phyloP scores from a whole-genome alignment of 2,329 filamentous ascomycete genomes.

The Botrytis pseudocinerea region DNA sequence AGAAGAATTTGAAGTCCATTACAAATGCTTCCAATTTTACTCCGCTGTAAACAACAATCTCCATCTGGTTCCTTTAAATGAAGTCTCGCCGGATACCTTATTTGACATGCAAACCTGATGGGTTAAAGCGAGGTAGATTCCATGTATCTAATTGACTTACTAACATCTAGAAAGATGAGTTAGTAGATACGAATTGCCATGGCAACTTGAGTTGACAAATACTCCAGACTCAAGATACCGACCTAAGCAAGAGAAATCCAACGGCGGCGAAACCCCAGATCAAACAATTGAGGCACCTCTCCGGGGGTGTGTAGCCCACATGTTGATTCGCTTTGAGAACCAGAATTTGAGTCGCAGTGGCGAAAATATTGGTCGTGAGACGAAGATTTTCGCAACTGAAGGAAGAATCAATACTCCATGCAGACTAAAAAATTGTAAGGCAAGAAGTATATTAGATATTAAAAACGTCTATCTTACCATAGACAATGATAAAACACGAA shows the following conservation, averaged over 20 bases:
- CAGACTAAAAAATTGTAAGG: background rate
- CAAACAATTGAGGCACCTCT: background rate
- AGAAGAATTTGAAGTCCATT: too few species aligned
- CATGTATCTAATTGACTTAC: background rate
- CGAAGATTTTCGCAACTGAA: too few species aligned
- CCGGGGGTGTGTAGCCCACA: too few species aligned
- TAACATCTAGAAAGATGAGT: background rate
- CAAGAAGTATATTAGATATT: background rate
- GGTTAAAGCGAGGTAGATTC: background rate
- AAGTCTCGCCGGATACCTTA: too few species aligned
- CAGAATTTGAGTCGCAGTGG: too few species aligned
- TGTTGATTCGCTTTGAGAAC: too few species aligned
- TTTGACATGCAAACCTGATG: too few species aligned
- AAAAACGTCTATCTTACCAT: background rate
- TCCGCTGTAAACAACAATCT: too few species aligned
- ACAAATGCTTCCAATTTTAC: too few species aligned
- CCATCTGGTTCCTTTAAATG: too few species aligned
- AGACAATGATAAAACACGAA: background rate
- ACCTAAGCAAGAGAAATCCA: background rate
- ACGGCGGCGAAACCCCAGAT: background rate
- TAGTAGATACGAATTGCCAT: background rate
- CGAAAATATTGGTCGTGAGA: too few species aligned
- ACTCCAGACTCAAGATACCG: background rate
- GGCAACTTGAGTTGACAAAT: background rate
- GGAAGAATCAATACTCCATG: background rate